Evolutionary conservation across 2,329 filamentous ascomycete species (phyloP).

Genomic region (Aspergillus fumigatiaffinis): DNA sequence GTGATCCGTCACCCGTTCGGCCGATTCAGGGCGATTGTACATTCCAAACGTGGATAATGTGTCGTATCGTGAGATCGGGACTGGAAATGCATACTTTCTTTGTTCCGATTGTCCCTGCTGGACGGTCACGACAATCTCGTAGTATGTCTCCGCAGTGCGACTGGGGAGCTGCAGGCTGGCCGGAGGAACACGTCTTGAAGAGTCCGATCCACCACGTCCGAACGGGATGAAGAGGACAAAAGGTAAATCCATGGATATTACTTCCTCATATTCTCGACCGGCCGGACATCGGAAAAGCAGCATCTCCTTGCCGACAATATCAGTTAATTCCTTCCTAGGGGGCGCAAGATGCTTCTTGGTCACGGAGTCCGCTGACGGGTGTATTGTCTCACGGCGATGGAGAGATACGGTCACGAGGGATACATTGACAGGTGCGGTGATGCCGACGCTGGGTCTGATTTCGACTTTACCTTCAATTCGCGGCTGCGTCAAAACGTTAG

Average conservation of each 20-base stretch:
- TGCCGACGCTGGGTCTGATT: conserved; percentile 79
- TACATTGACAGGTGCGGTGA: conserved; percentile 82
- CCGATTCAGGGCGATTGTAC: conserved; percentile 94
- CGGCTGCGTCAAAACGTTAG: conserved; percentile 55
- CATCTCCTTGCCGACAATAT: conserved; percentile 94
- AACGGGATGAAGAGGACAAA: conserved; percentile 98
- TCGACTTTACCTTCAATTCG: conserved; percentile 98
- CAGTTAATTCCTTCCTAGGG: conserved; percentile 82
- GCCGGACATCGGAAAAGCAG: conserved; percentile 81
- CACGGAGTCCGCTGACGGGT: conserved; percentile 90
- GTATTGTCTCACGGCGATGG: conserved; percentile 90
- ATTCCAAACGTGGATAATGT: conserved; percentile 97
- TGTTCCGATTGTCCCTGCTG: conserved; percentile 85
- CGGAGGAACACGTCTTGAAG: conserved; percentile 82
- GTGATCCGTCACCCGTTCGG: conserved; percentile 81
- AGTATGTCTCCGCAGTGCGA: conserved; percentile 93
- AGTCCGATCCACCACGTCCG: conserved; percentile 84
- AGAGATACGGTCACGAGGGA: conserved; percentile 93
- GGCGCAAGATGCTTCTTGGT: conserved; percentile 88
- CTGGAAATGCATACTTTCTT: conserved; percentile 85
- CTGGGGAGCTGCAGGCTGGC: conserved; percentile 86
- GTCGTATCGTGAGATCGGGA: conserved; percentile 89
- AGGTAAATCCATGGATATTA: conserved; percentile 93
- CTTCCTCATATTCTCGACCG: conserved; percentile 79
- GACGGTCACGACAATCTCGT: conserved; percentile 92